Conservation (phyloP, 768 basidiomycete species). For the Cyathus striatus region DNA sequence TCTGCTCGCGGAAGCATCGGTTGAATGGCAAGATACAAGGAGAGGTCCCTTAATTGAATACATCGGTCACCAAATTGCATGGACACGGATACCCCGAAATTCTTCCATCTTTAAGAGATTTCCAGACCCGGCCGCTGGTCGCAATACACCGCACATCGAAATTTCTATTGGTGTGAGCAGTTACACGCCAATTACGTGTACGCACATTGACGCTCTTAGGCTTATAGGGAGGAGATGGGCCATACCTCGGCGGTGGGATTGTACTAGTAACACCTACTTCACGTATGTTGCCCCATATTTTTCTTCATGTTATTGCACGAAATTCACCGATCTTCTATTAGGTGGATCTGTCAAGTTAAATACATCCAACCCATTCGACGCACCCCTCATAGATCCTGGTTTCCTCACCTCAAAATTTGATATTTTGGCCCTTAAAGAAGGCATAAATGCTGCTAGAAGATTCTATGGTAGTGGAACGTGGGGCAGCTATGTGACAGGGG, state of each 20-base stretch:
- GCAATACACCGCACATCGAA: conserved; percentile 7
- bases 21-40: conserved; percentile 8
- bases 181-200: background rate
- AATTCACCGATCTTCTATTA: background rate
- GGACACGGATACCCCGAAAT: conserved; percentile 4
- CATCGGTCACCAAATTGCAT: background rate
- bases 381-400: conserved; percentile 40
- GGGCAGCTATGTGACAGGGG: conserved; percentile 13
- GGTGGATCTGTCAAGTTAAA: conserved; percentile 25
- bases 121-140: conserved; percentile 8
- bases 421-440: conserved; percentile 14
- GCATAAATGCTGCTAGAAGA: conserved; percentile 6
- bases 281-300: background rate
- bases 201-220: background rate
- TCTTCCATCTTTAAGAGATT: conserved; percentile 1
- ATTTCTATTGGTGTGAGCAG: conserved; percentile 2
- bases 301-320: background rate
- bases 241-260: background rate
- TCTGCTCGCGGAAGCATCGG: conserved; percentile 1
- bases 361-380: conserved; percentile 32
- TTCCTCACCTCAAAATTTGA: conserved; percentile 27
- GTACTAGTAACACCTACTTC: conserved; percentile 3
- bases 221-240: background rate
- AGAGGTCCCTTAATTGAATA: conserved; percentile 7
- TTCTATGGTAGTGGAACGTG: conserved; percentile 15